These are phyloP conservation scores for Benincasa hispida DNA, from an alignment of 306 rosid species.

Conservation along the genomic window DNA sequence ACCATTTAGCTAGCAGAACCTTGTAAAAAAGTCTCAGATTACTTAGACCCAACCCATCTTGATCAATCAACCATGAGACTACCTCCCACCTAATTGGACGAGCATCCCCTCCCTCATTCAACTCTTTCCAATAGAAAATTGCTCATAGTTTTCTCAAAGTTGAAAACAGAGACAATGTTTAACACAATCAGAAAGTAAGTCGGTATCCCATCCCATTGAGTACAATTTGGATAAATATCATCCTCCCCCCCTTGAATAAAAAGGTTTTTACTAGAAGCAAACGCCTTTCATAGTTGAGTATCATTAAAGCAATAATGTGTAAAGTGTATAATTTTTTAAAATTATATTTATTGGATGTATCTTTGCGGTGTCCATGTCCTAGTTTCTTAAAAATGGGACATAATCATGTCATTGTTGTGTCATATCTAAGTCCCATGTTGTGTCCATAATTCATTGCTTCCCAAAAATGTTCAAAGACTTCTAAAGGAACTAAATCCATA, in stretches of 20 bases:
- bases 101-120: neutral
- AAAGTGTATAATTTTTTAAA: neutral
- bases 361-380: neutral
- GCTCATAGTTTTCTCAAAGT: neutral
- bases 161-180: neutral
- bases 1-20: neutral
- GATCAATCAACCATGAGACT: neutral
- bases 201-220: neutral
- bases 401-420: neutral
- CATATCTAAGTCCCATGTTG: neutral
- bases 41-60: neutral
- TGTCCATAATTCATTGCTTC: neutral
- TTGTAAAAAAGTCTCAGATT: neutral
- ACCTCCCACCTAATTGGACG: neutral
- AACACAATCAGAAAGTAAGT: neutral
- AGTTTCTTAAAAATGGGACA: neutral
- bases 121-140: neutral
- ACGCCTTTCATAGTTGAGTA: neutral
- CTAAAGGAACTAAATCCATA: neutral
- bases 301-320: neutral
- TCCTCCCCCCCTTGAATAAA: neutral
- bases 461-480: neutral
- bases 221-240: neutral
- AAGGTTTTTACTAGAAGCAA: neutral
- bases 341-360: neutral